Evolutionary conservation across 2,329 filamentous ascomycete species (phyloP).

Genomic region (Pestalotiopsis sp.): DNA sequence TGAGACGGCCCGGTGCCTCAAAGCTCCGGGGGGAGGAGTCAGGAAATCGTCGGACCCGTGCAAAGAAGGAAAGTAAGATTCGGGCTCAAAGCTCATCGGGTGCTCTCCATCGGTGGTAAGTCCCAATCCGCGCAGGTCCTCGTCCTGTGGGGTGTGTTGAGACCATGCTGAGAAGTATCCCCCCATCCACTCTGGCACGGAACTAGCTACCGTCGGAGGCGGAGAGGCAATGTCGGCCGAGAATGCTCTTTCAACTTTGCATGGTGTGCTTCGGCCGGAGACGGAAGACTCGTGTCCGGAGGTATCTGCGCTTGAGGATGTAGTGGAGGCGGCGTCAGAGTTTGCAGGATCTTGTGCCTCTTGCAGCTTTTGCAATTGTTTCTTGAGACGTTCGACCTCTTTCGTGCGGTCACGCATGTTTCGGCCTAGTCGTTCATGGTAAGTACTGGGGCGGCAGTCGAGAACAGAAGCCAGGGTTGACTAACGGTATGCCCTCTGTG

Average conservation of each 20-base stretch:
- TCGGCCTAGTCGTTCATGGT: slow-evolving; percentile 21
- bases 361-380: slow-evolving; percentile 32
- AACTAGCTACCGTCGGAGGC: neutral
- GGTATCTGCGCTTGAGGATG: neutral
- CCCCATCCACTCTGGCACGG: slow-evolving; percentile 4
- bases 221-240: neutral
- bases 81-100: slow-evolving; percentile 24
- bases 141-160: slow-evolving; percentile 18
- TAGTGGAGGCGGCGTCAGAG: neutral
- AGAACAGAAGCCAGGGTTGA: neutral
- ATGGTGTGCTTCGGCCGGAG: slow-evolving; percentile 1
- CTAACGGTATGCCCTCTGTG: slow-evolving; percentile 34
- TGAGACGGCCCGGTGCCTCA: slow-evolving; percentile 25
- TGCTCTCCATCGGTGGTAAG: slow-evolving; percentile 26
- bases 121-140: slow-evolving; percentile 25
- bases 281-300: neutral
- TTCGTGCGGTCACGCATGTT: slow-evolving; percentile 34
- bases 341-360: slow-evolving; percentile 25
- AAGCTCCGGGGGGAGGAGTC: slow-evolving; percentile 16
- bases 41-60: slow-evolving; percentile 21
- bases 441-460: slow-evolving; percentile 11
- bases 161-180: slow-evolving; percentile 28
- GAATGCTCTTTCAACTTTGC: neutral
- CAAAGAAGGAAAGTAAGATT: slow-evolving; percentile 20
- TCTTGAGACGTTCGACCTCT: slow-evolving; percentile 33